These are phyloP conservation scores for Lactifluus hygrophoroides DNA, from an alignment of 768 basidiomycete species.

Conservation along the genomic window DNA sequence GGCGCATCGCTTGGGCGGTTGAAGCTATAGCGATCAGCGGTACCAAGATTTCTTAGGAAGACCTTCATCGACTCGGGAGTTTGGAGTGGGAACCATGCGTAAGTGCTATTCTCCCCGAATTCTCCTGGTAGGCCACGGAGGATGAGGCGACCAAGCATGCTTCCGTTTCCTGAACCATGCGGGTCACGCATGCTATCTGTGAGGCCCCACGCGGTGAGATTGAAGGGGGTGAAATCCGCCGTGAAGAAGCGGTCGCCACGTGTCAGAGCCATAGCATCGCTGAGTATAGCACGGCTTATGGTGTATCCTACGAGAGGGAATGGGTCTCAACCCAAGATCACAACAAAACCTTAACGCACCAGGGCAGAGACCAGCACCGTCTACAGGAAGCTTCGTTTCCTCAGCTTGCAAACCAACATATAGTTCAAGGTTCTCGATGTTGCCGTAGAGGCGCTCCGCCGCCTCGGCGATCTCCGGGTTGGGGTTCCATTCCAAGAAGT, in stretches of 20 bases:
- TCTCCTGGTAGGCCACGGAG: conserved; percentile 65
- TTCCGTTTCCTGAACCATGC: conserved; percentile 65
- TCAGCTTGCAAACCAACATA: conserved; percentile 79
- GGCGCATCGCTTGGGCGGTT: conserved; percentile 35
- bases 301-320: conserved; percentile 51
- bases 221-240: conserved; percentile 71
- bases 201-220: conserved; percentile 79
- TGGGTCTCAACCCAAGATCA: not conserved
- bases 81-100: conserved; percentile 87
- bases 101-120: conserved; percentile 60
- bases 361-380: conserved; percentile 80
- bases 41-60: conserved; percentile 47
- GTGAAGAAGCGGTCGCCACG: conserved; percentile 81
- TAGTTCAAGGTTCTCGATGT: conserved; percentile 70
- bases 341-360: conserved; percentile 32
- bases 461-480: conserved; percentile 56
- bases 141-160: conserved; percentile 64
- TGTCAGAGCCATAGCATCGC: conserved; percentile 79
- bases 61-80: conserved; percentile 61
- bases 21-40: conserved; percentile 47
- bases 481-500: conserved; percentile 78
- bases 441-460: conserved; percentile 70
- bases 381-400: conserved; percentile 61
- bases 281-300: conserved; percentile 75
- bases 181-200: conserved; percentile 73